Evolutionary conservation across 2,329 filamentous ascomycete genomes (phyloP).

Genomic region (Clarireedia homoeocarpa): DNA sequence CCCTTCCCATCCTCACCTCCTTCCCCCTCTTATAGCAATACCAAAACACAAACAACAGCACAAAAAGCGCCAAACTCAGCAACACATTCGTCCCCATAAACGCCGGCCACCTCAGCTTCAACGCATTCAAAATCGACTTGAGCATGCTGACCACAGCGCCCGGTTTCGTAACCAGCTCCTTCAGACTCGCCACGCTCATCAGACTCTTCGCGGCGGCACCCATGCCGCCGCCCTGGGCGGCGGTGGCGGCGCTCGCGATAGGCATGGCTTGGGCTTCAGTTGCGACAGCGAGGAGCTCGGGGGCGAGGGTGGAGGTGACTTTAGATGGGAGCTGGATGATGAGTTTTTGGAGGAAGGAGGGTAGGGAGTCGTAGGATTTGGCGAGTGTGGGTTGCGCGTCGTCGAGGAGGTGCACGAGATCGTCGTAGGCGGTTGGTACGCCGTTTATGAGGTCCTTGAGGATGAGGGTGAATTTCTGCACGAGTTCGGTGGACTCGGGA

Average conservation of each 20-base stretch:
- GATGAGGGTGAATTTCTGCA: constrained; percentile 78
- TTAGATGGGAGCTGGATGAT: constrained; percentile 79
- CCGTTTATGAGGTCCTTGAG: constrained; percentile 90
- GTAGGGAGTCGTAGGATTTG: constrained; percentile 58
- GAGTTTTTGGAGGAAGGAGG: constrained; percentile 73
- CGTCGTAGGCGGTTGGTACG: constrained; percentile 85
- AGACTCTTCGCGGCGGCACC: constrained; percentile 58
- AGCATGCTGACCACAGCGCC: constrained; percentile 80
- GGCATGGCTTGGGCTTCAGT: constrained; percentile 54
- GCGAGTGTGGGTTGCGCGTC: constrained; percentile 54
- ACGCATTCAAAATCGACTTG: constrained; percentile 80
- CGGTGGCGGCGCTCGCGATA: constrained; percentile 9
- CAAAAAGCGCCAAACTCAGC: constrained; percentile 80
- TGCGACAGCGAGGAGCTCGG: constrained; percentile 73
- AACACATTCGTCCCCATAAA: constrained; percentile 87
- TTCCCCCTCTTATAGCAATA: constrained; percentile 95
- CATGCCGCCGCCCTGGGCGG: constrained; percentile 23
- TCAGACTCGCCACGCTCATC: constrained; percentile 57
- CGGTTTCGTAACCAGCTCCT: constrained; percentile 76
- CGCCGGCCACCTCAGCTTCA: constrained; percentile 83
- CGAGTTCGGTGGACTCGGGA: constrained; percentile 73
- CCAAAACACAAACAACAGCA: constrained; percentile 86
- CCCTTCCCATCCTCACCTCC: constrained; percentile 60
- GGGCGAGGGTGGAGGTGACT: constrained; percentile 65
- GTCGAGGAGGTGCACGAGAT: constrained; percentile 60